Evolutionary conservation across 202 grass and related monocot genomes (phyloP).

Genomic region (Schoenoplectus tabernaemontani): DNA sequence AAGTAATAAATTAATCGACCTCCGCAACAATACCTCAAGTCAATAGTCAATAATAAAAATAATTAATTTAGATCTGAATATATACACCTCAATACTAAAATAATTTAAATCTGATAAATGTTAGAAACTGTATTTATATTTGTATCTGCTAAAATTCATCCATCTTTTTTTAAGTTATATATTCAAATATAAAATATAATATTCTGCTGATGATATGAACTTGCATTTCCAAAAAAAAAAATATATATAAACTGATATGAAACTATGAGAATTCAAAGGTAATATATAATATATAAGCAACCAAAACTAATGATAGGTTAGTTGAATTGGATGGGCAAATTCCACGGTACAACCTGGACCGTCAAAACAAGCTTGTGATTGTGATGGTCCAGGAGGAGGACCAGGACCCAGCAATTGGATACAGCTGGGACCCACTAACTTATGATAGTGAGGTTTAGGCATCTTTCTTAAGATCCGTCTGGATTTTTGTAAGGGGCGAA

Average conservation of each 20-base stretch:
- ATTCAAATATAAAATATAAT: neutral
- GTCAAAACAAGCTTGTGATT: neutral
- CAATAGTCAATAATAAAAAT: too few relatives aligned
- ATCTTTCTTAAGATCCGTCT: too few relatives aligned
- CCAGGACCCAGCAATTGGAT: neutral
- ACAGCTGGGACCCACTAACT: neutral
- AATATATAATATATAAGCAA: neutral
- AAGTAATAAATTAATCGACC: too few relatives aligned
- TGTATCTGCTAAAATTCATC: too few relatives aligned
- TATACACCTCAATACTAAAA: neutral
- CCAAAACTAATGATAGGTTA: neutral
- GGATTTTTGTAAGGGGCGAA: too few relatives aligned
- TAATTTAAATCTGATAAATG: neutral
- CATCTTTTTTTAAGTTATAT: too few relatives aligned
- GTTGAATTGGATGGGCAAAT: neutral
- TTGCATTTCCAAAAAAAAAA: neutral
- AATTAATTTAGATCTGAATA: too few relatives aligned
- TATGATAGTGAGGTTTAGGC: neutral
- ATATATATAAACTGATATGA: neutral
- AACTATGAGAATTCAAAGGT: neutral
- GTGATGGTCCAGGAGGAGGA: too few relatives aligned
- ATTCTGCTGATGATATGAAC: neutral
- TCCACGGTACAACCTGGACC: neutral
- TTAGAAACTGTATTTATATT: too few relatives aligned
- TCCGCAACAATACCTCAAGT: neutral